Percentiles rank a stretch among this genome's conserved stretches.
These are phyloP conservation scores for Vanrija sp. DNA, from an alignment of 1,284 basidiomycete genomes.

Conservation along the genomic window DNA sequence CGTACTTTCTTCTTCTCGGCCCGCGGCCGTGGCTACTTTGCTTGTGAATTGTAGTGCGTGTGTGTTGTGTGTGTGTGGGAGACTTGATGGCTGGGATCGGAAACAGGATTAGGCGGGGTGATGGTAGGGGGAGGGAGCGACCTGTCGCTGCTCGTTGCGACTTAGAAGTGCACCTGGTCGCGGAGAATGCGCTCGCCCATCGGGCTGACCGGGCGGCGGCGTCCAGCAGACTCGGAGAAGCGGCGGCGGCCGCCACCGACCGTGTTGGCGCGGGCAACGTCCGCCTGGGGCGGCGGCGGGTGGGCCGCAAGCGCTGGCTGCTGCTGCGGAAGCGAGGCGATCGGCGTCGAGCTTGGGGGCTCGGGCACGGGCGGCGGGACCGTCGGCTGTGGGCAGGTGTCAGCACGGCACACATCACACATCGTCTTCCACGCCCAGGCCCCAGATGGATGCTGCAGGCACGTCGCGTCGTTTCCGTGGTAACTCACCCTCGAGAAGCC, in stretches of 20 bases:
- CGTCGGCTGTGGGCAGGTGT: neutral
- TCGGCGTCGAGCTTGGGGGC: slow-evolving; percentile 18
- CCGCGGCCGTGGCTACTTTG: neutral
- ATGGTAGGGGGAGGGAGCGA: neutral
- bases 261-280: neutral
- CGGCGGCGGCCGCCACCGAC: slow-evolving; percentile 10
- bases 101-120: neutral
- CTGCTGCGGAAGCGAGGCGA: slow-evolving; percentile 6
- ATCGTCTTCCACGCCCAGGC: neutral
- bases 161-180: slow-evolving; percentile 42
- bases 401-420: no score
- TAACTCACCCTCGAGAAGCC: slow-evolving; percentile 29
- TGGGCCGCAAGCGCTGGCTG: slow-evolving; percentile 10
- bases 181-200: slow-evolving; percentile 45
- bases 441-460: neutral
- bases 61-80: neutral
- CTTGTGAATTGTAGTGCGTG: neutral
- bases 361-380: slow-evolving; percentile 13
- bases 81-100: neutral
- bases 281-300: slow-evolving; percentile 8
- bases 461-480: neutral
- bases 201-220: slow-evolving; percentile 43
- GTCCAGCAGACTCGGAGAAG: slow-evolving; percentile 34
- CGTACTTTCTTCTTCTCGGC: neutral
- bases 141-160: neutral